phyloP scores from a whole-genome alignment of 441 rosid genomes.

The Erodium moschatum region DNA sequence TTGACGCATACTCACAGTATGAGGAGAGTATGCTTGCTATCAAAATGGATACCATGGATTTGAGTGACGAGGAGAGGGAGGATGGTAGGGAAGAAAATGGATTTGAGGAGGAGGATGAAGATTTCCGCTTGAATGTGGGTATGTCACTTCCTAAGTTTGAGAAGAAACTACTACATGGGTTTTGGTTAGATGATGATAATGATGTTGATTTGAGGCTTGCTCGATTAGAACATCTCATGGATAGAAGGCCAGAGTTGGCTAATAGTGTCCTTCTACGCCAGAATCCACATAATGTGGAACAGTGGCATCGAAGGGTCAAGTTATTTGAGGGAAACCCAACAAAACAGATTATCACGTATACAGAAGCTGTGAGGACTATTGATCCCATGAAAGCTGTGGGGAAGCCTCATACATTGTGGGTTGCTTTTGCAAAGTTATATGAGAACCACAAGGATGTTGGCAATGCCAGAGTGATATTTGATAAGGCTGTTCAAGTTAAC shows the following conservation, averaged over 20 bases:
- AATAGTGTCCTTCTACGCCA: constrained; percentile 84
- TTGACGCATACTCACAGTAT: constrained; percentile 69
- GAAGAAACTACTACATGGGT: constrained; percentile 59
- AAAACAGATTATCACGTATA: constrained; percentile 76
- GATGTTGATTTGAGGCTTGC: constrained; percentile 80
- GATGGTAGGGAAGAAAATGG: constrained; percentile 23
- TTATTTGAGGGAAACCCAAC: constrained; percentile 71
- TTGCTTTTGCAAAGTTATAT: constrained; percentile 77
- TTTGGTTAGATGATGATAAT: constrained; percentile 73
- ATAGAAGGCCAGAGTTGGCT: constrained; percentile 67
- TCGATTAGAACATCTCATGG: constrained; percentile 60
- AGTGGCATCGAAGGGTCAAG: constrained; percentile 86
- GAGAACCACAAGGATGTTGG: constrained; percentile 66
- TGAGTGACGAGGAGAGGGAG: constrained; percentile 49
- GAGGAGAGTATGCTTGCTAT: constrained; percentile 68
- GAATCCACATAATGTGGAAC: constrained; percentile 95
- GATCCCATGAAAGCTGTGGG: constrained; percentile 93
- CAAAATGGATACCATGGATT: constrained; percentile 59
- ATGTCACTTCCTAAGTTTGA: constrained; percentile 44
- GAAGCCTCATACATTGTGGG: constrained; percentile 83
- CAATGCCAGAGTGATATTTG: constrained; percentile 78
- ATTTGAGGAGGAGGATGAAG: constrained; percentile 22
- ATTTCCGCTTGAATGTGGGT: constrained; percentile 48
- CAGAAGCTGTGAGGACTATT: constrained; percentile 85
- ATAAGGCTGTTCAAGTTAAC: constrained; percentile 91